A percentile compares a stretch with the other conserved stretches of the same genome.
These are phyloP conservation scores for Pseudogymnoascus pannorum DNA, from an alignment of 2,329 filamentous ascomycete genomes.

Conservation along the genomic window DNA sequence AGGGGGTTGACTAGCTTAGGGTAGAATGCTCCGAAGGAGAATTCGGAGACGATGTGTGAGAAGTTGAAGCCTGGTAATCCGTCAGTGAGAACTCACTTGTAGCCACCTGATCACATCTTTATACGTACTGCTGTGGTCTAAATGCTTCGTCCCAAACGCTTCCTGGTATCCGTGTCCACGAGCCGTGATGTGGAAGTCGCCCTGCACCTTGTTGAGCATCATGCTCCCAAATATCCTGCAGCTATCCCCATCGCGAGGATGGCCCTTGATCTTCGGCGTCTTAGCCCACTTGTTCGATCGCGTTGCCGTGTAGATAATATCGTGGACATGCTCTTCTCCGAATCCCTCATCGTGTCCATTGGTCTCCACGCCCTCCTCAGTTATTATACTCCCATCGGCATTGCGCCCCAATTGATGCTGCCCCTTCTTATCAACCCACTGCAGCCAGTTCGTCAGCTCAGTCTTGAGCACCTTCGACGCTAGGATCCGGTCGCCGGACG, in stretches of 20 bases:
- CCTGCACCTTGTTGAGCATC: conserved; percentile 93
- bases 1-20: conserved; percentile 89
- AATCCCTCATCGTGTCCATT: conserved; percentile 58
- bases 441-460: conserved; percentile 71
- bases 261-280: conserved; percentile 55
- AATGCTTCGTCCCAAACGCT: conserved; percentile 55
- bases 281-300: conserved; percentile 62
- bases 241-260: conserved; percentile 47
- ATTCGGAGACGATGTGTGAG: conserved; percentile 89
- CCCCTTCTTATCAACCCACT: conserved; percentile 70
- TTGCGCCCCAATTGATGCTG: conserved; percentile 54
- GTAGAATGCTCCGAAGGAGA: conserved; percentile 97
- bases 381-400: conserved; percentile 45
- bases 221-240: conserved; percentile 87
- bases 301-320: conserved; percentile 69
- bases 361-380: conserved; percentile 51
- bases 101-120: neutral
- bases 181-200: conserved; percentile 96
- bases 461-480: conserved; percentile 66
- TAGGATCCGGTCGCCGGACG: conserved; percentile 82
- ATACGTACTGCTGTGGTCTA: conserved; percentile 70
- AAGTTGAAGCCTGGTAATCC: conserved; percentile 79
- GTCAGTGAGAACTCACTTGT: conserved; percentile 19
- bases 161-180: conserved; percentile 91
- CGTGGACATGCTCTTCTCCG: conserved; percentile 78